Conservation (phyloP, 768 basidiomycete species). For the Cubamyces lactineus region DNA sequence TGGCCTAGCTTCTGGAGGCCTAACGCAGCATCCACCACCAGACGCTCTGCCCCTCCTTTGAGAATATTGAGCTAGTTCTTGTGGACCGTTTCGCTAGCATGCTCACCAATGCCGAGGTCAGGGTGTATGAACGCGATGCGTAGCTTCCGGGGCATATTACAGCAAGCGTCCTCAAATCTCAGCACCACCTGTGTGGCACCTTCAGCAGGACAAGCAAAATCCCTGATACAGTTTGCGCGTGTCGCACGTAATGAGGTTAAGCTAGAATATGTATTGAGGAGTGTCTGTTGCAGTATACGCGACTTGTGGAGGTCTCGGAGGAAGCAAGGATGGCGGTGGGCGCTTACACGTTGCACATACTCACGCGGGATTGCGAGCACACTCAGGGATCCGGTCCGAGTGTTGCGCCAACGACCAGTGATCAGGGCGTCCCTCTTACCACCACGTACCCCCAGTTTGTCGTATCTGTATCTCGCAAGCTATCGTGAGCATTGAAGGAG, state of each 20-base stretch:
- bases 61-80: not conserved
- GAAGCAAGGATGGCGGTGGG: not conserved
- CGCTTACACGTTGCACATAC: not conserved
- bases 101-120: conserved; percentile 88
- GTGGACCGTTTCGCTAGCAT: not conserved
- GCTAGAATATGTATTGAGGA: too few species aligned
- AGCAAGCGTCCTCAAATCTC: not conserved
- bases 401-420: too few species aligned
- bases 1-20: conserved; percentile 87
- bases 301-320: too few species aligned
- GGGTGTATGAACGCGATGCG: conserved; percentile 89
- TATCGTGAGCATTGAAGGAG: too few species aligned
- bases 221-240: not conserved
- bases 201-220: not conserved
- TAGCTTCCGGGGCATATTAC: conserved; percentile 29
- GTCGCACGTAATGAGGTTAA: too few species aligned
- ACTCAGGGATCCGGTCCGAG: too few species aligned
- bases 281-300: too few species aligned
- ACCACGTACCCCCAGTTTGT: too few species aligned
- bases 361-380: too few species aligned
- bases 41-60: conserved; percentile 90
- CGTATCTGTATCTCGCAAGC: too few species aligned
- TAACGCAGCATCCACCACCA: conserved; percentile 93
- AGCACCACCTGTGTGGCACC: not conserved
- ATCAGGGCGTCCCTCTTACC: too few species aligned